Percentiles rank a stretch among this genome's conserved stretches.
Evolutionary conservation across 2,329 filamentous ascomycete species (phyloP).

Genomic region (Chaetothyriales sp.): DNA sequence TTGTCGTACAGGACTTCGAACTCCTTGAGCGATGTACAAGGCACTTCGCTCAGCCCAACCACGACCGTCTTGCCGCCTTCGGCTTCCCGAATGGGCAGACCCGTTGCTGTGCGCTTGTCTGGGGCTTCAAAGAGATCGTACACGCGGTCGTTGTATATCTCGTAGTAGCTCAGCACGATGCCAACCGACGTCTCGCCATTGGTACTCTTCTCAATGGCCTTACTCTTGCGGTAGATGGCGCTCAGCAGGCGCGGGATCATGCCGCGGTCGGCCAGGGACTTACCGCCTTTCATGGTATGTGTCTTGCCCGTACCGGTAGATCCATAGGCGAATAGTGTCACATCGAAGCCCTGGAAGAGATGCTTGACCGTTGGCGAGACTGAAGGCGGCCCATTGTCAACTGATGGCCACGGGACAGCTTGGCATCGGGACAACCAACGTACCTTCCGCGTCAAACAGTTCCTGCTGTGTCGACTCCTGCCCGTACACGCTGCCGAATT

Average conservation of each 20-base stretch:
- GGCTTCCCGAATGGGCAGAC: conserved; percentile 62
- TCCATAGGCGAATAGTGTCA: conserved; percentile 85
- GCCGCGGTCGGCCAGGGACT: conserved; percentile 71
- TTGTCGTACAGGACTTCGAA: conserved; percentile 85
- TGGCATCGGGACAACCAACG: not conserved
- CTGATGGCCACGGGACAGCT: not conserved
- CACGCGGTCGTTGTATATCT: conserved; percentile 94
- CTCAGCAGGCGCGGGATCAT: conserved; percentile 78
- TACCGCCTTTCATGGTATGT: conserved; percentile 86
- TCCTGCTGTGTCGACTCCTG: conserved; percentile 67
- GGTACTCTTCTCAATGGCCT: conserved; percentile 73
- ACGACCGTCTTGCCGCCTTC: conserved; percentile 79
- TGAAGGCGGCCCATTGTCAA: conserved; percentile 27
- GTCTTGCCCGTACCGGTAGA: conserved; percentile 91
- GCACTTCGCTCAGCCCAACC: conserved; percentile 68
- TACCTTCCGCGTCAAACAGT: conserved; percentile 79
- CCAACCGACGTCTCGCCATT: conserved; percentile 55
- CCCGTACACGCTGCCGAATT: conserved; percentile 89
- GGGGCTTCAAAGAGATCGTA: conserved; percentile 79
- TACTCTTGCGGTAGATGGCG: conserved; percentile 68
- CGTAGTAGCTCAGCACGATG: conserved; percentile 78
- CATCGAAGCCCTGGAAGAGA: conserved; percentile 75
- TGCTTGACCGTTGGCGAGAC: conserved; percentile 83
- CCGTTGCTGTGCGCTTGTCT: conserved; percentile 71
- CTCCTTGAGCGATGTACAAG: conserved; percentile 73